Conservation (phyloP, 176 grass and related monocot species). For the Aegilops tauschii region DNA sequence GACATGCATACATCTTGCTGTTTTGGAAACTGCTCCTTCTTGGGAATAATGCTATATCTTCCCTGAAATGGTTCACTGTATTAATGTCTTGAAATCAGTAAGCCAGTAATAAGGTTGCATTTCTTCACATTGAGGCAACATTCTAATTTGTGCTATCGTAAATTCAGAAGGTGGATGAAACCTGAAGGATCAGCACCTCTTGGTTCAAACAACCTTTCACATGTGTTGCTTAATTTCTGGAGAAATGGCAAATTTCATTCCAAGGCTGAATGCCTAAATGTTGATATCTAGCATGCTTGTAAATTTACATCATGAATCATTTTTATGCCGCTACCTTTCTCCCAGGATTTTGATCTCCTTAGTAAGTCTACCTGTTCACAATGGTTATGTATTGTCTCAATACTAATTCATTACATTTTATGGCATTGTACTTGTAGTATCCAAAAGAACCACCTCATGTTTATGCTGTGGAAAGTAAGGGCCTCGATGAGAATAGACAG, state of each 20-base stretch:
- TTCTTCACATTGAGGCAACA: neutral
- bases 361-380: neutral
- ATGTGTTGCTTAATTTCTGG: neutral
- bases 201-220: neutral
- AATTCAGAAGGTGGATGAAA: neutral
- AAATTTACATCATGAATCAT: conserved; percentile 9
- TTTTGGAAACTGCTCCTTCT: neutral
- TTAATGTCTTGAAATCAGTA: neutral
- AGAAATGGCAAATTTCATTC: neutral
- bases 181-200: neutral
- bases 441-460: conserved; percentile 67
- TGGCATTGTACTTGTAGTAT: conserved; percentile 61
- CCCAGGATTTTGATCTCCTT: neutral
- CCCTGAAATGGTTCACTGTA: neutral
- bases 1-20: neutral
- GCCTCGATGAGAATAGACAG: conserved; percentile 79
- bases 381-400: neutral
- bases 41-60: neutral
- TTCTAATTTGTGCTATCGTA: conserved; percentile 1
- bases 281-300: conserved; percentile 3
- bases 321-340: conserved; percentile 6
- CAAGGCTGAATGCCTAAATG: neutral
- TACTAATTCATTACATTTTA: conserved; percentile 11
- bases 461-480: conserved; percentile 75
- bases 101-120: neutral